phyloP scores from a whole-genome alignment of 1,284 basidiomycete species.

The Sporisorium scitamineum region DNA sequence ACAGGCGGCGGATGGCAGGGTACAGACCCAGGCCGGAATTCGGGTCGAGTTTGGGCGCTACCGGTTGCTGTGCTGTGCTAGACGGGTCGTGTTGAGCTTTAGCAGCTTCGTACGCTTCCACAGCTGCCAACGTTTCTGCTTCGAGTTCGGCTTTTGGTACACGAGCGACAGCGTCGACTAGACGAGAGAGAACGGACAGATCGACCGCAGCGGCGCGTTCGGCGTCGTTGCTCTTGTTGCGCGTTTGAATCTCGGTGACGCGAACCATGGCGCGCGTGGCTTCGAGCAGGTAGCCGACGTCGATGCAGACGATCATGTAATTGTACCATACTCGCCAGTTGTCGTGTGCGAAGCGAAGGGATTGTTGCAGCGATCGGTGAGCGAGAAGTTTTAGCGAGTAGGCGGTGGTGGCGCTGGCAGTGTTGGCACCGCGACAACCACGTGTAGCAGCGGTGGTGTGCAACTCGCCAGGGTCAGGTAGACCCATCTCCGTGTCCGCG shows the following conservation, averaged over 20 bases:
- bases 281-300: slow-evolving; percentile 91
- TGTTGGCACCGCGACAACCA: neutral
- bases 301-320: slow-evolving; percentile 93
- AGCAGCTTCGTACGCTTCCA: slow-evolving; percentile 42
- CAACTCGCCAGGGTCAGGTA: slow-evolving; percentile 28
- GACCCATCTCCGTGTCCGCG: slow-evolving; percentile 38
- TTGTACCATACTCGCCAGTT: slow-evolving; percentile 99
- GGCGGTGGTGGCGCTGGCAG: slow-evolving; percentile 46
- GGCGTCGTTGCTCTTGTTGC: slow-evolving; percentile 68
- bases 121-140: slow-evolving; percentile 14
- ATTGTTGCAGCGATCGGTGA: slow-evolving; percentile 92
- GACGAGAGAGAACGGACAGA: slow-evolving; percentile 84
- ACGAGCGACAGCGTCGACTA: slow-evolving; percentile 85
- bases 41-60: slow-evolving; percentile 66
- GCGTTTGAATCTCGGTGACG: slow-evolving; percentile 80
- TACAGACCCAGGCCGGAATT: slow-evolving; percentile 78
- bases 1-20: slow-evolving; percentile 77
- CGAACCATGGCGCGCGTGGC: slow-evolving; percentile 85
- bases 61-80: neutral
- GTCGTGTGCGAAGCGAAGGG: slow-evolving; percentile 84
- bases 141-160: slow-evolving; percentile 26
- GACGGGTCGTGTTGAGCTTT: neutral
- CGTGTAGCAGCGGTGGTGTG: neutral
- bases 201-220: slow-evolving; percentile 77
- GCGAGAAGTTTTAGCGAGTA: slow-evolving; percentile 83